Conservation (phyloP, 345 rosid genomes). For the Citrus hindsii region DNA sequence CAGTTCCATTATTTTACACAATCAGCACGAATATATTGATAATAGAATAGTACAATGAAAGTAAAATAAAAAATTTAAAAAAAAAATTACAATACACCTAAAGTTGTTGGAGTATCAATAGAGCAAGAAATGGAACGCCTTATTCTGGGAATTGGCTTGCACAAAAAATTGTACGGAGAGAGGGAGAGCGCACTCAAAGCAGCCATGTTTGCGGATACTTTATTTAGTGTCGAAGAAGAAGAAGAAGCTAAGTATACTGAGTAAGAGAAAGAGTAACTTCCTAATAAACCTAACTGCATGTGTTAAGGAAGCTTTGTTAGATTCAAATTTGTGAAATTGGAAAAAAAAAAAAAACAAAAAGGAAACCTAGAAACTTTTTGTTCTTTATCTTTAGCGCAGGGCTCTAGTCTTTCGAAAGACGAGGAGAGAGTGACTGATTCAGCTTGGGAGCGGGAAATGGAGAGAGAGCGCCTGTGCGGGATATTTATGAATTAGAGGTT, state of each 20-base stretch:
- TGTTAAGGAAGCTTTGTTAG: background rate
- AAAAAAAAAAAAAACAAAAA: background rate
- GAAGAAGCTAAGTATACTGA: slow-evolving; percentile 24
- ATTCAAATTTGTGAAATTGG: background rate
- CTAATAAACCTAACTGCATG: slow-evolving; percentile 30
- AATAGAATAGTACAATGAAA: background rate
- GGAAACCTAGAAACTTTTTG: background rate
- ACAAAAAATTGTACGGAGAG: slow-evolving; percentile 40
- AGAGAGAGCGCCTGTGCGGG: background rate
- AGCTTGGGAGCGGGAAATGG: slow-evolving; percentile 35
- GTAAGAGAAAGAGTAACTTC: slow-evolving; percentile 29
- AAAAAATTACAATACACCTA: slow-evolving; percentile 30
- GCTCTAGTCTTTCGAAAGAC: background rate
- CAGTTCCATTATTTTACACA: background rate
- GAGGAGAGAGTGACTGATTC: background rate
- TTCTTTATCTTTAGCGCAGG: background rate
- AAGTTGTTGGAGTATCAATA: slow-evolving; percentile 40
- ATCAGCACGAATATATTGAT: background rate
- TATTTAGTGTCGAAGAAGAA: slow-evolving; percentile 18
- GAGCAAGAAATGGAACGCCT: slow-evolving; percentile 48
- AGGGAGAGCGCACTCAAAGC: slow-evolving; percentile 52
- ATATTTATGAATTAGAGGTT: slow-evolving; percentile 16
- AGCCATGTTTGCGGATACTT: slow-evolving; percentile 42
- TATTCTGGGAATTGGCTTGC: slow-evolving; percentile 20
- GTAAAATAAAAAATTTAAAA: background rate